Conservation (phyloP, 2,329 filamentous ascomycete species). For the Epichloe festucae region DNA sequence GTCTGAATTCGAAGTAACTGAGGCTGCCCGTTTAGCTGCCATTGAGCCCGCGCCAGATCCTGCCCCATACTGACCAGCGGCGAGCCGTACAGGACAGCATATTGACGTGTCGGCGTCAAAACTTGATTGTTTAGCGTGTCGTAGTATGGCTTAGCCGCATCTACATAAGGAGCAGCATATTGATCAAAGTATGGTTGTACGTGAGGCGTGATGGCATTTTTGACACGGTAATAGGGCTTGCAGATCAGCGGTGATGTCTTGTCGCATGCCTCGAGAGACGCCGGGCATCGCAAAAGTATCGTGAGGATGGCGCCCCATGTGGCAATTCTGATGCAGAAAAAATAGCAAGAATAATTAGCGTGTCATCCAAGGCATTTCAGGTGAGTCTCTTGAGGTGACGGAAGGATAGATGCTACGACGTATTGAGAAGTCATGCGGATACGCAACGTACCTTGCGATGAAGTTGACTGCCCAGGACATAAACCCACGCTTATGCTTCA, state of each 20-base stretch:
- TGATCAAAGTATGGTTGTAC: constrained; percentile 73
- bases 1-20: constrained; percentile 53
- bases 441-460: constrained; percentile 37
- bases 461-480: constrained; percentile 31
- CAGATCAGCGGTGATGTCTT: constrained; percentile 65
- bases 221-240: constrained; percentile 62
- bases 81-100: constrained; percentile 61
- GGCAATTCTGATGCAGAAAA: constrained; percentile 41
- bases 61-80: constrained; percentile 58
- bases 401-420: too few relatives aligned
- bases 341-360: background rate
- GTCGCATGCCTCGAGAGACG: constrained; percentile 51
- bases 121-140: constrained; percentile 46
- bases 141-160: constrained; percentile 66
- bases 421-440: too few relatives aligned
- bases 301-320: constrained; percentile 82
- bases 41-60: constrained; percentile 55
- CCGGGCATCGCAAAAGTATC: constrained; percentile 70
- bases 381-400: too few relatives aligned
- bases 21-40: constrained; percentile 67
- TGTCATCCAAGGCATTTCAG: too few relatives aligned
- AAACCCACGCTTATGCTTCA: constrained; percentile 16
- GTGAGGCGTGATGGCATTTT: constrained; percentile 55
- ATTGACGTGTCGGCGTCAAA: constrained; percentile 53
- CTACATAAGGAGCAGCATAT: constrained; percentile 74